Evolutionary conservation across 1,284 basidiomycete genomes (phyloP).

Genomic region (Austroboletus niveus): DNA sequence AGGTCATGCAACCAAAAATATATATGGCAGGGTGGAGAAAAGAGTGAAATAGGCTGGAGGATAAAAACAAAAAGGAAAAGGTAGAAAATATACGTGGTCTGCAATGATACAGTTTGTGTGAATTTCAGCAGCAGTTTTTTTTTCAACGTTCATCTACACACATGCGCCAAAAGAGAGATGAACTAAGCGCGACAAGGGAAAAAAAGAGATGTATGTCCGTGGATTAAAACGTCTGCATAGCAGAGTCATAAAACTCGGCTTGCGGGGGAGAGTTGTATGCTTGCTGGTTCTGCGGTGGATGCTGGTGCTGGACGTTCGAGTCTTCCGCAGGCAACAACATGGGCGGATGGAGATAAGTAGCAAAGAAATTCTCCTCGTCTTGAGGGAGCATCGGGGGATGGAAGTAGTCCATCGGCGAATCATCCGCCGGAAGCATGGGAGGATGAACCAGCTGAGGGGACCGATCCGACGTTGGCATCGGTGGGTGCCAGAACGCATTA

Average conservation of each 20-base stretch:
- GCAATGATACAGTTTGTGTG: slow-evolving; percentile 19
- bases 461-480: slow-evolving; percentile 54
- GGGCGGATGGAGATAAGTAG: slow-evolving; percentile 57
- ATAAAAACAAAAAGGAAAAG: slow-evolving; percentile 5
- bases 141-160: too few species aligned
- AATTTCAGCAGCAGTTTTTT: not conserved
- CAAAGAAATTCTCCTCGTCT: slow-evolving; percentile 52
- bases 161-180: too few species aligned
- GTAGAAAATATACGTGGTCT: slow-evolving; percentile 9
- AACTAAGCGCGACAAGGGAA: not conserved
- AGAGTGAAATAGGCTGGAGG: not conserved
- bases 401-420: slow-evolving; percentile 50
- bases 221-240: slow-evolving; percentile 29
- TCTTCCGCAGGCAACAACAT: slow-evolving; percentile 45
- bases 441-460: slow-evolving; percentile 57
- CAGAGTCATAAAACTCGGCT: slow-evolving; percentile 28
- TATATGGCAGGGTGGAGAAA: slow-evolving; percentile 28
- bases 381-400: slow-evolving; percentile 50
- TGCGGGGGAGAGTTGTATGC: slow-evolving; percentile 17
- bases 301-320: slow-evolving; percentile 32
- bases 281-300: slow-evolving; percentile 39
- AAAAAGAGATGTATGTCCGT: slow-evolving; percentile 6
- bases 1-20: slow-evolving; percentile 30
- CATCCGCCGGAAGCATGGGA: slow-evolving; percentile 54
- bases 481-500: slow-evolving; percentile 71